Base-by-base conservation (phyloP, 1,284 basidiomycete species). In the Filobasidium uniguttulatum region DNA sequence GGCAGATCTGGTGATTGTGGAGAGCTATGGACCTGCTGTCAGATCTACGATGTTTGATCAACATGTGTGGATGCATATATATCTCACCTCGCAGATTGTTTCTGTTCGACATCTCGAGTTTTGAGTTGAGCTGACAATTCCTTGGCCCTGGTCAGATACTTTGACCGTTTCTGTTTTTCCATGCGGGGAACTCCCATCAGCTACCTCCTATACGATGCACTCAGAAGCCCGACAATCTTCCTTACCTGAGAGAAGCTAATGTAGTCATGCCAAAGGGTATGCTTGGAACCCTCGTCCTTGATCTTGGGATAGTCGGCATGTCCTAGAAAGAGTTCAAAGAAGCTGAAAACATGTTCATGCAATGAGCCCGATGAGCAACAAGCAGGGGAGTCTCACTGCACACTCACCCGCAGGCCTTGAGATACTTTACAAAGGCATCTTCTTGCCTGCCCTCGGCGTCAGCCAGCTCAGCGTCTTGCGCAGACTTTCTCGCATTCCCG, bases 181-280 rank as follows among this genome's bases (percentile, higher is more conserved):
- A n/a, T n/a, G n/a, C n/a, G n/a, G n/a, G n/a, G n/a, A n/a, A n/a
- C n/a, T n/a, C n/a, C n/a, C n/a, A n/a, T n/a, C n/a, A n/a, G n/a
- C n/a, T n/a, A n/a, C n/a, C n/a, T n/a, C n/a, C n/a, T n/a, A n/a
- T n/a, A n/a, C n/a, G n/a, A n/a, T n/a, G n/a, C n/a, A n/a, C n/a
- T n/a, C n/a, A n/a, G n/a, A n/a, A n/a, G n/a, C n/a, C n/a, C n/a
- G n/a, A n/a, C n/a, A n/a, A n/a, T n/a, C n/a, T n/a, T 12, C 57
- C 67, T 49, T 44, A 66, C 66, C 48, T 57, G 54, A 50, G 60
- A 62, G 50, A 67, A 67, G 28, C 66, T 63, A 36, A 65, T 55
- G 29, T 64, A 49, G 5, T 44, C 38, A 9, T 55, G 56, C 62
- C 60, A 65, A 17, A 51, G 48, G 7, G 57, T 45, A 57, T 67